Conservation (phyloP, 2,329 filamentous ascomycete genomes). For the Venturia effusa region DNA sequence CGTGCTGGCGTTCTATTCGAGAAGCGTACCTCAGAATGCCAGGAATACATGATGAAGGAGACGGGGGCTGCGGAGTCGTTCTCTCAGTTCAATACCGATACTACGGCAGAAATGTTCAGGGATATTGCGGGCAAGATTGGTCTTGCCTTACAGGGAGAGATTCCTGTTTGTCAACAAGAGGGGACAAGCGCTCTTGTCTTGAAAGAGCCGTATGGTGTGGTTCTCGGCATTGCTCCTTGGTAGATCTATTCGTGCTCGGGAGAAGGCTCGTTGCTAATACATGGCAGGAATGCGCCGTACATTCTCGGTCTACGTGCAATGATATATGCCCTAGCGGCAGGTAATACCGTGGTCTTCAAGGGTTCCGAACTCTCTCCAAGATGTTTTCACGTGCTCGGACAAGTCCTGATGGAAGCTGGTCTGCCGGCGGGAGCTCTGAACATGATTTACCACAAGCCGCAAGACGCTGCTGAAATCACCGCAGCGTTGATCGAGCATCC, state of each 20-base stretch:
- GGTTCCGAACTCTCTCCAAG: constrained; percentile 31
- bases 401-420: constrained; percentile 27
- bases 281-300: constrained; percentile 42
- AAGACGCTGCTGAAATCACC: constrained; percentile 46
- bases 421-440: constrained; percentile 42
- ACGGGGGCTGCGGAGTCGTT: constrained; percentile 39
- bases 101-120: constrained; percentile 35
- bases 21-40: constrained; percentile 48
- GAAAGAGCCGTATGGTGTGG: constrained; percentile 33
- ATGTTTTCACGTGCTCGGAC: constrained; percentile 25
- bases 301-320: constrained; percentile 27
- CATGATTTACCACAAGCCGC: constrained; percentile 49
- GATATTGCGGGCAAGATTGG: constrained; percentile 42
- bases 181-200: constrained; percentile 52
- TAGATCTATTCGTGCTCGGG: constrained; percentile 25
- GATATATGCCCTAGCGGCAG: constrained; percentile 25
- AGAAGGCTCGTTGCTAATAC: background rate
- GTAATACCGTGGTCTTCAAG: constrained; percentile 27
- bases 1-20: constrained; percentile 57
- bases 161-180: constrained; percentile 37
- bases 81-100: constrained; percentile 26
- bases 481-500: constrained; percentile 28
- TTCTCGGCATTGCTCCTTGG: constrained; percentile 32
- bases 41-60: constrained; percentile 47
- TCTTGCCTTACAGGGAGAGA: constrained; percentile 31